Evolutionary conservation across 768 basidiomycete species (phyloP), one percentile per base, ranked within the genome.

Genomic region (Polyporus arcularius): DNA sequence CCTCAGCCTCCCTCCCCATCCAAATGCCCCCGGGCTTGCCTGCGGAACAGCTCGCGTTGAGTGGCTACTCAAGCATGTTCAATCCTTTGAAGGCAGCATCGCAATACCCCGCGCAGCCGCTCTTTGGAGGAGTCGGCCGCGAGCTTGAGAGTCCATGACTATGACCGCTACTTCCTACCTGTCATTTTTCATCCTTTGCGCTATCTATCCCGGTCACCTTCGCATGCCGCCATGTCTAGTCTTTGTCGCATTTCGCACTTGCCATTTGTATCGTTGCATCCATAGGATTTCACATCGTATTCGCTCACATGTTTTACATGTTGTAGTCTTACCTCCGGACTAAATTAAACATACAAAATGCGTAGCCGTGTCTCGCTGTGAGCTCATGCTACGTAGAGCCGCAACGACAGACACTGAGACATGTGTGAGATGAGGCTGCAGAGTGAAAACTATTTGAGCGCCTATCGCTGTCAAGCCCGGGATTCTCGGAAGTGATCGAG

Each of bases 61-160:
- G 56, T 35, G 57, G 53, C 26, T 63, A 63, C 43, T 63, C 62
- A 42, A 63, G 57, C 31, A 45, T 63, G 62, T 63, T 63, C 43
- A 53, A 51, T 18, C 47, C 57, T 3, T 30, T 63, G 15, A 58
- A 59, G 42, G 57, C 57, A 14, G 62, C 62, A 4, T 63, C 62
- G n/a, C 47, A 49, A 11, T 59, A 43, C 30, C 62, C 62, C 3
- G 49, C 53, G 15, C 57, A 63, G 15, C 62, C 62, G 12, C 62
- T 58, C n/a, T 63, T 58, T 35, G 57, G 57, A 52, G 41, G 55
- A 43, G 28, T 48, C 10, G 35, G 35, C 11, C 35, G 35, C 11
- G 35, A 35, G 35, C 46, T 26, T 9, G 46, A 48, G 46, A 26
- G 28, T 26, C 21, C 28, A 18, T 26, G 28, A 28, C 28, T 8